These are phyloP conservation scores for Syzygium malaccense DNA, from an alignment of 441 rosid species.

Conservation along the genomic window DNA sequence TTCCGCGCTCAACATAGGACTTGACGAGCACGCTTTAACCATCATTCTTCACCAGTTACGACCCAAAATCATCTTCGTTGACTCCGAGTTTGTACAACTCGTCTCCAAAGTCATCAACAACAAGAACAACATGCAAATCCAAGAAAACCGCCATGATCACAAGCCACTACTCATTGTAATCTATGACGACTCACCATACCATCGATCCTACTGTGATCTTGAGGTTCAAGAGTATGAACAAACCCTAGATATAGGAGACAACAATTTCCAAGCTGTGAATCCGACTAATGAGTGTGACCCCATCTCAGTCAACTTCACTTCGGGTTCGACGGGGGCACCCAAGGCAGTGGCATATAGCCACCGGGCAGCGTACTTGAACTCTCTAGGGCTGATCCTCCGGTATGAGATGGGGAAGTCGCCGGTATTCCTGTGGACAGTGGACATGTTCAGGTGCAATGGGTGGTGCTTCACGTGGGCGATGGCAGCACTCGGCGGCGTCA, in stretches of 20 bases:
- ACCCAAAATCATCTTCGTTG: constrained; percentile 38
- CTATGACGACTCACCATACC: neutral
- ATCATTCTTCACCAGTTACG: constrained; percentile 16
- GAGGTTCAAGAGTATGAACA: constrained; percentile 15
- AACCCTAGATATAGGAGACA: constrained; percentile 16
- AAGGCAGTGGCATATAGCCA: constrained; percentile 56
- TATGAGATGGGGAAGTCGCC: constrained; percentile 21
- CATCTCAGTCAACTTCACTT: constrained; percentile 45
- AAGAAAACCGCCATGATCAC: neutral
- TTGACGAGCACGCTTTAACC: constrained; percentile 29
- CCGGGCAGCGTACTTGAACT: constrained; percentile 44
- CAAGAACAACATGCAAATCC: neutral
- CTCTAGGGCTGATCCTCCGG: constrained; percentile 31
- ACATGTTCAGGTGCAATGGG: constrained; percentile 66
- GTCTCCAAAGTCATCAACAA: constrained; percentile 15
- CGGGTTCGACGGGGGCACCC: constrained; percentile 59
- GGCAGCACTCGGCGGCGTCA: constrained; percentile 51
- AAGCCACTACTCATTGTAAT: constrained; percentile 26
- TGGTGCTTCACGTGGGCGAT: constrained; percentile 56
- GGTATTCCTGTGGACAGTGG: constrained; percentile 52
- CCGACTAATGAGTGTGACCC: constrained; percentile 39
- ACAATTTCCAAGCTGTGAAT: constrained; percentile 19
- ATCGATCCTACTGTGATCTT: neutral
- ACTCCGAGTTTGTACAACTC: constrained; percentile 15
- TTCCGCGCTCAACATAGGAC: constrained; percentile 22